Evolutionary conservation across 2,329 filamentous ascomycete species (phyloP).

Genomic region (Penicillium sp.): DNA sequence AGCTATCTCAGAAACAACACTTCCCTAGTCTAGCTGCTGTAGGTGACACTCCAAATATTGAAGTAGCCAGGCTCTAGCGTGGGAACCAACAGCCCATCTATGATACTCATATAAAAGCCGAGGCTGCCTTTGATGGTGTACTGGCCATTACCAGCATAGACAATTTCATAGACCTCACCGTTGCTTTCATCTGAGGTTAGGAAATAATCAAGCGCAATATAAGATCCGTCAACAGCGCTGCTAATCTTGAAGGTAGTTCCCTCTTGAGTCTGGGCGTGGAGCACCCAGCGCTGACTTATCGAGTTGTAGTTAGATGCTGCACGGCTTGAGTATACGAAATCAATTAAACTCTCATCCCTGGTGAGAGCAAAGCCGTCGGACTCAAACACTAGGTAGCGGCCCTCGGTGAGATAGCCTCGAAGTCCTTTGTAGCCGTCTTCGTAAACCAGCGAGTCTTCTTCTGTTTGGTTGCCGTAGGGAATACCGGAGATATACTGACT

Average conservation of each 20-base stretch:
- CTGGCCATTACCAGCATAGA: too few relatives aligned
- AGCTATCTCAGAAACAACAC: too few relatives aligned
- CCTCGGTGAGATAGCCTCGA: constrained; percentile 52
- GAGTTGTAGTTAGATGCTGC: background rate
- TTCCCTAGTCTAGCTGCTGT: too few relatives aligned
- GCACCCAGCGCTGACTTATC: constrained; percentile 6
- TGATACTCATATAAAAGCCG: too few relatives aligned
- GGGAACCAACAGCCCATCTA: too few relatives aligned
- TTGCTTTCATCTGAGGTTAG: too few relatives aligned
- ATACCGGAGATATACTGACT: constrained; percentile 44
- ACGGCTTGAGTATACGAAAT: background rate
- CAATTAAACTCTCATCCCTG: constrained; percentile 20
- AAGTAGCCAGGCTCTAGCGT: too few relatives aligned
- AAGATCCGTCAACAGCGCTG: constrained; percentile 7
- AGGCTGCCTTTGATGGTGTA: too few relatives aligned
- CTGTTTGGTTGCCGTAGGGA: constrained; percentile 21
- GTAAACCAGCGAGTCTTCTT: constrained; percentile 29
- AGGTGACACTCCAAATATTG: too few relatives aligned
- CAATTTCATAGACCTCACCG: too few relatives aligned
- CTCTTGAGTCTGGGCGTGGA: background rate
- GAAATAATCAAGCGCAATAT: too few relatives aligned
- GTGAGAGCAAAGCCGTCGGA: constrained; percentile 41
- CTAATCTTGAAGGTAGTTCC: constrained; percentile 3
- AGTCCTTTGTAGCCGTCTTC: constrained; percentile 54
- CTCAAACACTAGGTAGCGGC: constrained; percentile 53